Conservation (phyloP, 495 filamentous ascomycete genomes). For the Aspergillus egyptiacus region DNA sequence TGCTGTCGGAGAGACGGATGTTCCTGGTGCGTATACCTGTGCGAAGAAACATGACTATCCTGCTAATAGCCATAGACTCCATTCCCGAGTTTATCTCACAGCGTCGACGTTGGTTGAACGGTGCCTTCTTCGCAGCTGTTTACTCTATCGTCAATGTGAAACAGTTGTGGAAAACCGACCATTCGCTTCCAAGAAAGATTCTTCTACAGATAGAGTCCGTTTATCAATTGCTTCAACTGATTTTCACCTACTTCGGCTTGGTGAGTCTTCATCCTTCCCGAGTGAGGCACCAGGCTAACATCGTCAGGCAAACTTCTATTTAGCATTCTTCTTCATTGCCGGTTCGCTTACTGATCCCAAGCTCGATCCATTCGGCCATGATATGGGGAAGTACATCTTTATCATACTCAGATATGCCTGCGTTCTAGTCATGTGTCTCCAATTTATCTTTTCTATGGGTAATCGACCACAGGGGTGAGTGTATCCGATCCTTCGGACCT, state of each 20-base stretch:
- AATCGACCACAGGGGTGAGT: slow-evolving; percentile 88
- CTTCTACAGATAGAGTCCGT: slow-evolving; percentile 93
- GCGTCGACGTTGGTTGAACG: slow-evolving; percentile 93
- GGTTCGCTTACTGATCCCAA: slow-evolving; percentile 78
- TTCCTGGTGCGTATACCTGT: slow-evolving; percentile 61
- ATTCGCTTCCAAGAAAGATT: slow-evolving; percentile 81
- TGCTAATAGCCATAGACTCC: slow-evolving; percentile 24
- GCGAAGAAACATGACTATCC: not conserved
- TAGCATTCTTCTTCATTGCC: slow-evolving; percentile 97
- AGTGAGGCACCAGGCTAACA: not conserved
- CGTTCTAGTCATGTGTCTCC: slow-evolving; percentile 81
- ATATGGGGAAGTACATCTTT: slow-evolving; percentile 81
- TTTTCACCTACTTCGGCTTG: slow-evolving; percentile 97
- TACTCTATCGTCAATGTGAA: slow-evolving; percentile 93
- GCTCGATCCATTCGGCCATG: slow-evolving; percentile 85
- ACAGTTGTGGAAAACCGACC: slow-evolving; percentile 92
- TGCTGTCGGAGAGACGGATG: slow-evolving; percentile 94
- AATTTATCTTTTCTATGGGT: slow-evolving; percentile 97
- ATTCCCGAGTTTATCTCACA: slow-evolving; percentile 91
- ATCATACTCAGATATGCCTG: slow-evolving; percentile 75
- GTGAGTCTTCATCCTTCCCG: slow-evolving; percentile 28
- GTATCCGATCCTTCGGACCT: not conserved
- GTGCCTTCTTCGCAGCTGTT: slow-evolving; percentile 96
- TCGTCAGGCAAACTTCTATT: slow-evolving; percentile 84
- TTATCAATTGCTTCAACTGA: slow-evolving; percentile 83